Base-by-base conservation (phyloP, 2,329 filamentous ascomycete genomes). In the Aureobasidium sp. region DNA sequence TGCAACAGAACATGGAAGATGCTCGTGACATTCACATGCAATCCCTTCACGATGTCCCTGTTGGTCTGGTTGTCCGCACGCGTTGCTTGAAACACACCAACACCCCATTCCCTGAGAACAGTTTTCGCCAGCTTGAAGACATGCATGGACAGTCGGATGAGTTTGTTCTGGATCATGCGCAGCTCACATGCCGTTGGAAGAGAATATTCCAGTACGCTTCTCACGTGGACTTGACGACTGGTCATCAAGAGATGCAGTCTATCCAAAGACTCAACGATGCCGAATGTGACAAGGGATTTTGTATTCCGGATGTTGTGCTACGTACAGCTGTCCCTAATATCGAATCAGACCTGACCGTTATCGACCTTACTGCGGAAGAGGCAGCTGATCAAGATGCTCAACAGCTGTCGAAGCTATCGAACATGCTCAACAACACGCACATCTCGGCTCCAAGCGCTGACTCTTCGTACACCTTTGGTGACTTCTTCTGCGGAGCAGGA, bases 401-500 rank as follows among this genome's bases (percentile, higher is more conserved):
- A 9, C 29, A 29, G 13, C 13, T 57, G 15, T 13, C 17, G 5
- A 13, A 29, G 13, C 13, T 57, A 17, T 13, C 17, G 5, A 13
- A n/a, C 6, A 17, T 43, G 17, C 25, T 55, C 3, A 21, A 17
- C 8, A 33, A 33, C 4, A 55, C 17, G 8, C 50, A 40, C 11
- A 53, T 53, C 15, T 55, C 37, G 3, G 27, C 25, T n/a, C 3
- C 29, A 11, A 27, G 3, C 7, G 3, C 29, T n/a, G n/a, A 33
- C n/a, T 38, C 40, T 17, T 15, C 13, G 40, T 89, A 89, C 62
- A 88, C 84, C 0, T 82, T 86, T 25, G 87, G 83, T 1, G 90
- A 94, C 67, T 79, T 81, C 0, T 94, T 89, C 64, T 87, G 83
- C 35, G 88, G 89, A 1, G 87, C 82, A 1, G 89, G 90, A 0